A percentile compares a stretch with the other conserved stretches of the same genome.
Conservation (phyloP, 768 basidiomycete genomes). For the Mycena galopus region DNA sequence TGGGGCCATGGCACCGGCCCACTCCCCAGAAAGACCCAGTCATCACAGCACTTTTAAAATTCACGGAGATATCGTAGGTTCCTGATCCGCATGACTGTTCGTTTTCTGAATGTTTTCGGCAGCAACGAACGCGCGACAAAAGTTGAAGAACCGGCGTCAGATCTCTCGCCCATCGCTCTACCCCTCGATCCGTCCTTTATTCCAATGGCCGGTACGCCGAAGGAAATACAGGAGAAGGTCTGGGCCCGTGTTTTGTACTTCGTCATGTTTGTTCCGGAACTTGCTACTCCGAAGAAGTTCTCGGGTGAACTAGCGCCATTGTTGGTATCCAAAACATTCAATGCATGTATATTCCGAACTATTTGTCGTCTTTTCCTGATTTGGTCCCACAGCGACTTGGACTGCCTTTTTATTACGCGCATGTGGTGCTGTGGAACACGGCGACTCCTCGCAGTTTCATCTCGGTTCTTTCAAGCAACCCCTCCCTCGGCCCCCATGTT, state of each 20-base stretch:
- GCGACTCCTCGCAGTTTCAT: neutral
- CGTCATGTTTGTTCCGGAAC: conserved; percentile 10
- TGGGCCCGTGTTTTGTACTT: conserved; percentile 23
- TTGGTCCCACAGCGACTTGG: neutral
- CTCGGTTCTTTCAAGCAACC: neutral
- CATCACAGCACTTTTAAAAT: neutral
- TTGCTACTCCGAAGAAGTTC: neutral
- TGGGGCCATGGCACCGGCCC: neutral
- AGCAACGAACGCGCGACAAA: no score
- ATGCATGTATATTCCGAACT: neutral
- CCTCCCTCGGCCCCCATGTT: neutral
- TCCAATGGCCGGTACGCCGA: neutral
- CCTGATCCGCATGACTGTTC: neutral
- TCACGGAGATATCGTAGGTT: neutral
- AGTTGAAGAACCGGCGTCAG: no score
- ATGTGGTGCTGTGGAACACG: neutral
- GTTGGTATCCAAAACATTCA: conserved; percentile 11
- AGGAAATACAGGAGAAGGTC: neutral
- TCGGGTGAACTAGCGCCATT: neutral
- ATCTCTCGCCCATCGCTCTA: neutral
- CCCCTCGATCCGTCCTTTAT: conserved; percentile 6
- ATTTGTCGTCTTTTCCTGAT: neutral
- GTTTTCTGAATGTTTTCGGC: neutral
- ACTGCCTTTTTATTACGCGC: conserved; percentile 2
- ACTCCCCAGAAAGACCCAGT: no score